These are phyloP conservation scores for Kernera saxatilis DNA, from an alignment of 345 rosid species.

Conservation along the genomic window DNA sequence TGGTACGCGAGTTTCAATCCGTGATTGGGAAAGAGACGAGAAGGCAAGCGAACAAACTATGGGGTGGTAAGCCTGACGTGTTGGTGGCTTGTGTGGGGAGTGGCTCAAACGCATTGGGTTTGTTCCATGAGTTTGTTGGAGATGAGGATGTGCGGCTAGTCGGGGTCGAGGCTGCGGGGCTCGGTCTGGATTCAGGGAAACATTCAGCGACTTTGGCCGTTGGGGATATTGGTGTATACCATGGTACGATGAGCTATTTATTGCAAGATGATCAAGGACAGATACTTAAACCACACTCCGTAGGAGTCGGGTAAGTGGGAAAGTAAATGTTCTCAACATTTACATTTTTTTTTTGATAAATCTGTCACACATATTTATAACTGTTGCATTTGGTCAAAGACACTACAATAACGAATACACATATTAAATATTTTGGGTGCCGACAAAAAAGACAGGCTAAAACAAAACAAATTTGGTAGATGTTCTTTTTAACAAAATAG, in stretches of 20 bases:
- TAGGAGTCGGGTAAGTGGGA: conserved; percentile 56
- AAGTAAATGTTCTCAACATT: neutral
- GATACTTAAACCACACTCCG: conserved; percentile 48
- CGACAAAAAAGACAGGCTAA: neutral
- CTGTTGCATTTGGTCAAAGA: too few species aligned
- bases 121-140: conserved; percentile 63
- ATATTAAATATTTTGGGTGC: neutral
- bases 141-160: conserved; percentile 66
- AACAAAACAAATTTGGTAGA: neutral
- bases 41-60: conserved; percentile 64
- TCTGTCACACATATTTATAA: neutral
- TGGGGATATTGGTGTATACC: conserved; percentile 80
- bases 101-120: conserved; percentile 81
- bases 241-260: conserved; percentile 77
- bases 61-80: conserved; percentile 88
- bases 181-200: conserved; percentile 69
- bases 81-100: conserved; percentile 78
- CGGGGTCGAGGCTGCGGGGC: conserved; percentile 82
- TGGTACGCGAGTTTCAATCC: conserved; percentile 80
- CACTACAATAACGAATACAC: neutral
- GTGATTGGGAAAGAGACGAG: conserved; percentile 85
- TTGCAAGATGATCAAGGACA: conserved; percentile 81
- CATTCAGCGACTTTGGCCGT: conserved; percentile 72
- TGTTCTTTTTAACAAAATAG: too few species aligned
- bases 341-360: neutral